Percentiles rank a stretch among this genome's conserved stretches.
phyloP scores from a whole-genome alignment of 2,329 filamentous ascomycete species.

The Exophiala bonariae region DNA sequence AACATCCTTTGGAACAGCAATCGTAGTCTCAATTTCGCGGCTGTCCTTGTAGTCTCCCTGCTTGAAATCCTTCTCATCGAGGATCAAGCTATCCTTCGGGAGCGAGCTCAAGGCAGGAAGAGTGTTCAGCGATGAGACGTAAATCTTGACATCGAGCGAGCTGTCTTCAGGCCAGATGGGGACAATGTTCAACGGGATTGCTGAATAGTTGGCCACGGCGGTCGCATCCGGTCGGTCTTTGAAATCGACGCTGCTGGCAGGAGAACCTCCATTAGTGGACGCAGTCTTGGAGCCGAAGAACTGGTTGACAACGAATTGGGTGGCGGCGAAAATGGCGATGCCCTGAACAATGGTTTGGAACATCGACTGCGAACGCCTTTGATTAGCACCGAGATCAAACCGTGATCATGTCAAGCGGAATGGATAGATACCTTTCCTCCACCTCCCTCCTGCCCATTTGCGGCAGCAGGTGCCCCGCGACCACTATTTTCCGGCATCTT shows the following conservation, averaged over 20 bases:
- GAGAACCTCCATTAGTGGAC: conserved; percentile 23
- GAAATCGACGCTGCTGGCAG: conserved; percentile 59
- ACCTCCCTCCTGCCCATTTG: conserved; percentile 12
- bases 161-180: conserved; percentile 86
- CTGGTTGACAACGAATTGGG: conserved; percentile 58
- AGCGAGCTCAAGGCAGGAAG: conserved; percentile 67
- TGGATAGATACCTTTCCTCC: conserved; percentile 17
- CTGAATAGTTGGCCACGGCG: conserved; percentile 63
- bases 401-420: not conserved
- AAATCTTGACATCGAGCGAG: conserved; percentile 78
- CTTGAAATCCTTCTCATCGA: conserved; percentile 77
- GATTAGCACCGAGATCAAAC: conserved; percentile 11
- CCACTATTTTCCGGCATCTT: conserved; percentile 23
- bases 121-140: conserved; percentile 73
- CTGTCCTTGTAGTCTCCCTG: conserved; percentile 78
- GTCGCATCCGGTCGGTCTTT: conserved; percentile 59
- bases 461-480: conserved; percentile 15
- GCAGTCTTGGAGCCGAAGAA: conserved; percentile 47
- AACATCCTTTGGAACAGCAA: conserved; percentile 74
- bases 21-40: conserved; percentile 72
- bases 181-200: conserved; percentile 69
- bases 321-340: conserved; percentile 59
- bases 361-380: conserved; percentile 36
- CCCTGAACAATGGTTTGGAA: conserved; percentile 52
- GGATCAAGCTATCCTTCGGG: conserved; percentile 67